Evolutionary conservation across 768 basidiomycete genomes (phyloP).

Genomic region (Tricholoma terreum): DNA sequence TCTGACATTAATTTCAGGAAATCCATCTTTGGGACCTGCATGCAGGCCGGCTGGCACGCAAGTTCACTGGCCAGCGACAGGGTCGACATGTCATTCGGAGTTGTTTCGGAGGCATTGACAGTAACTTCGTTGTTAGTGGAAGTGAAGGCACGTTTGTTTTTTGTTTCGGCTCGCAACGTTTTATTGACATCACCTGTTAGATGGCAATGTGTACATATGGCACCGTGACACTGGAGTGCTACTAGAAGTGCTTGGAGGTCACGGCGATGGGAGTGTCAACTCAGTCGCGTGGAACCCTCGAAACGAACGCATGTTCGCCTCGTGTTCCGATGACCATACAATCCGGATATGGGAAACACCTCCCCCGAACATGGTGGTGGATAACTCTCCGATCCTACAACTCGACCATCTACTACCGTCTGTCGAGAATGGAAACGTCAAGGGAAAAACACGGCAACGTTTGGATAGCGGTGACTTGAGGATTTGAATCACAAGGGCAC

Average conservation of each 20-base stretch:
- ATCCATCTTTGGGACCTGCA: slow-evolving; percentile 84
- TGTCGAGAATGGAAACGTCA: slow-evolving; percentile 52
- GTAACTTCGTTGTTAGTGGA: slow-evolving; percentile 88
- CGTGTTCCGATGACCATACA: slow-evolving; percentile 89
- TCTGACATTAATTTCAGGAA: slow-evolving; percentile 53
- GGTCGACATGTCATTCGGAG: slow-evolving; percentile 83
- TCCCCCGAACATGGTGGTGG: slow-evolving; percentile 21
- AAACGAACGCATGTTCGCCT: slow-evolving; percentile 90
- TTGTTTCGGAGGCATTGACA: slow-evolving; percentile 89
- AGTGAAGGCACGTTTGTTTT: slow-evolving; percentile 74
- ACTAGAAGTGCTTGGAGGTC: slow-evolving; percentile 86
- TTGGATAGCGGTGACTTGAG: slow-evolving; percentile 32
- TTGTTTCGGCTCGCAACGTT: slow-evolving; percentile 12
- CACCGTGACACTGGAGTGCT: slow-evolving; percentile 80
- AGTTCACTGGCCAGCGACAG: slow-evolving; percentile 85
- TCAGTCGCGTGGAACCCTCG: slow-evolving; percentile 95
- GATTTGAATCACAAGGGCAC: not conserved
- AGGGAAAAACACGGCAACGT: slow-evolving; percentile 57
- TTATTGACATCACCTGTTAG: slow-evolving; percentile 39
- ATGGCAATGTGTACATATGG: slow-evolving; percentile 94
- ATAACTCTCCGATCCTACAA: slow-evolving; percentile 12
- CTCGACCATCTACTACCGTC: slow-evolving; percentile 19
- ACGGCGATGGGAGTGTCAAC: slow-evolving; percentile 89
- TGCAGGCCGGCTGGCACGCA: slow-evolving; percentile 65
- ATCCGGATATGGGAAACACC: slow-evolving; percentile 87